Evolutionary conservation across 352 stramenopile species (phyloP).

Genomic region (Phytophthora podocarpi): DNA sequence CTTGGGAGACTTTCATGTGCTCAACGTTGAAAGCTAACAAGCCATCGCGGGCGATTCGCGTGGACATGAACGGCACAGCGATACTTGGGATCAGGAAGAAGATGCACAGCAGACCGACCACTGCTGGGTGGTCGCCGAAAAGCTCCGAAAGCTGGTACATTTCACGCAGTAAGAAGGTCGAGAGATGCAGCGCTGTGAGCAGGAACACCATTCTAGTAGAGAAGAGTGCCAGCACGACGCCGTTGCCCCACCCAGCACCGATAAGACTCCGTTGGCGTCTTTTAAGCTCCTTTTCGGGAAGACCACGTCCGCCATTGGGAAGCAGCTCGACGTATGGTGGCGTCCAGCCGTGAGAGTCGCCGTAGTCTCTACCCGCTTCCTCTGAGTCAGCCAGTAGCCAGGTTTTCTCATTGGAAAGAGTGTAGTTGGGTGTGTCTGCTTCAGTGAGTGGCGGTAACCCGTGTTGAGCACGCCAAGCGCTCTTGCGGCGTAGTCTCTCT

Average conservation of each 20-base stretch:
- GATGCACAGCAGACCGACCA: conserved; percentile 35
- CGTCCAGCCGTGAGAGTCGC: conserved; percentile 19
- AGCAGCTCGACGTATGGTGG: conserved; percentile 62
- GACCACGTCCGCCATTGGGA: conserved; percentile 37
- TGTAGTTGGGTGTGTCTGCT: neutral
- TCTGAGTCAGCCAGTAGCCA: conserved; percentile 40
- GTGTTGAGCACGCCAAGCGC: conserved; percentile 56
- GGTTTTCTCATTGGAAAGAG: conserved; percentile 48
- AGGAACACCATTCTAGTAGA: conserved; percentile 75
- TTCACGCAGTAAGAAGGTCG: conserved; percentile 65
- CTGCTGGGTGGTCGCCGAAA: conserved; percentile 22
- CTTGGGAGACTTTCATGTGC: conserved; percentile 67
- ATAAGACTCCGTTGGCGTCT: conserved; percentile 49
- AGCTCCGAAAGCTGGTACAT: conserved; percentile 41
- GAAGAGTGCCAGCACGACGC: conserved; percentile 66
- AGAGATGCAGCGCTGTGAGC: conserved; percentile 70
- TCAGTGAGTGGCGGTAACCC: conserved; percentile 31
- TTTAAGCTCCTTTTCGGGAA: conserved; percentile 48
- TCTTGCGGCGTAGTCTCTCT: conserved; percentile 61
- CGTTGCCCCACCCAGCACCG: conserved; percentile 46
- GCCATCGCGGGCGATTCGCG: conserved; percentile 65
- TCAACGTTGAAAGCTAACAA: conserved; percentile 81
- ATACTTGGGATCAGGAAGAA: conserved; percentile 66
- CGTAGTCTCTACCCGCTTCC: conserved; percentile 41
- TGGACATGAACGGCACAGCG: conserved; percentile 65